These are phyloP conservation scores for Zalaria sp. DNA, from an alignment of 2,329 filamentous ascomycete species.

Conservation along the genomic window DNA sequence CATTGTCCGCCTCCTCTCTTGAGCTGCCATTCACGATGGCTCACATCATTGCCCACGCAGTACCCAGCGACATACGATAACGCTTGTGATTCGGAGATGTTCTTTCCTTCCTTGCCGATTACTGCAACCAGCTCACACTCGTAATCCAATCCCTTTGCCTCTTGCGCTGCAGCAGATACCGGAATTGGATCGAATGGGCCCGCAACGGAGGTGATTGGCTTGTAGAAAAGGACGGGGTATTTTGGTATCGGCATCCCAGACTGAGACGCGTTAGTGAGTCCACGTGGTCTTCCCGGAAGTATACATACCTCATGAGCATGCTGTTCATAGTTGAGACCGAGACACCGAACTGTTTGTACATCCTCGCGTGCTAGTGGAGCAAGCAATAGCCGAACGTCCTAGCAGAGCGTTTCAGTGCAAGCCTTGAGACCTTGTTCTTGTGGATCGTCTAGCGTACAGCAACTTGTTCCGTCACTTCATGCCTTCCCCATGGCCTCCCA, in stretches of 20 bases:
- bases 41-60: slow-evolving; percentile 65
- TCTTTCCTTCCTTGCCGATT: slow-evolving; percentile 51
- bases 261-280: slow-evolving; percentile 1
- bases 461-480: slow-evolving; percentile 49
- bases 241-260: slow-evolving; percentile 51
- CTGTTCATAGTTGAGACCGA: slow-evolving; percentile 59
- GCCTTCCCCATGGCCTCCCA: slow-evolving; percentile 51
- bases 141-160: slow-evolving; percentile 48
- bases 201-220: slow-evolving; percentile 49
- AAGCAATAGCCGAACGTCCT: slow-evolving; percentile 38
- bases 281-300: background rate
- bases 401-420: background rate
- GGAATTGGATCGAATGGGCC: slow-evolving; percentile 54
- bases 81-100: slow-evolving; percentile 50
- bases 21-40: slow-evolving; percentile 52
- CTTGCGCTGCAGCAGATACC: slow-evolving; percentile 48
- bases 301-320: slow-evolving; percentile 50
- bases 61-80: slow-evolving; percentile 65
- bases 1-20: slow-evolving; percentile 9
- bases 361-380: slow-evolving; percentile 49
- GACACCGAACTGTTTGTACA: slow-evolving; percentile 51
- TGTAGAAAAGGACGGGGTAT: slow-evolving; percentile 59
- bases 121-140: slow-evolving; percentile 66
- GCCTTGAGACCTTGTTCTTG: slow-evolving; percentile 8
- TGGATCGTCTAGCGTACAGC: slow-evolving; percentile 11